Percentiles rank a stretch among this genome's conserved stretches.
These are phyloP conservation scores for Platismatia glauca DNA, from an alignment of 495 filamentous ascomycete species.

Conservation along the genomic window DNA sequence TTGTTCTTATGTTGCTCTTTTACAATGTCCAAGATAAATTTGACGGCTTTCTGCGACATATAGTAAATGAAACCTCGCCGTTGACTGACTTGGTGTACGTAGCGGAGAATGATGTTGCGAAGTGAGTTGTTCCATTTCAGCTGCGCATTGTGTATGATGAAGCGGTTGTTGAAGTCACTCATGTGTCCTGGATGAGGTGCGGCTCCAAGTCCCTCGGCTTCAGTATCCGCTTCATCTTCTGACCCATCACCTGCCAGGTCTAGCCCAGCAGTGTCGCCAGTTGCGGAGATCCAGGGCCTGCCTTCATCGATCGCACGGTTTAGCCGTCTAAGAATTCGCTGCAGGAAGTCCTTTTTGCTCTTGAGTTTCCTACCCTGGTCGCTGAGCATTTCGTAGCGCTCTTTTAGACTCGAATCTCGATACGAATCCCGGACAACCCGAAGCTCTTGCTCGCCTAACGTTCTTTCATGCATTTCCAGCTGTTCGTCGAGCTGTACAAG, in stretches of 20 bases:
- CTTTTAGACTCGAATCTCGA: slow-evolving; percentile 42
- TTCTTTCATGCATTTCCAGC: slow-evolving; percentile 58
- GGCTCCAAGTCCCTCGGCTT: not conserved
- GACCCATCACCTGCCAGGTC: slow-evolving; percentile 9
- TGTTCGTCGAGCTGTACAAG: slow-evolving; percentile 71
- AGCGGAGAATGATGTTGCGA: slow-evolving; percentile 90
- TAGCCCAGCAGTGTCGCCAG: slow-evolving; percentile 21
- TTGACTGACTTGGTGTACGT: slow-evolving; percentile 96
- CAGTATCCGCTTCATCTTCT: slow-evolving; percentile 11
- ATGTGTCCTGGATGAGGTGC: slow-evolving; percentile 49
- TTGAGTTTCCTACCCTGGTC: slow-evolving; percentile 61
- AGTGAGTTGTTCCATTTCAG: slow-evolving; percentile 97
- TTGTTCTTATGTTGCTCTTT: slow-evolving; percentile 70
- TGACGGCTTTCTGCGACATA: slow-evolving; percentile 87
- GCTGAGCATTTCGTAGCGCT: slow-evolving; percentile 58
- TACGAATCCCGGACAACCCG: slow-evolving; percentile 48
- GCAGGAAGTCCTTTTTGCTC: slow-evolving; percentile 69
- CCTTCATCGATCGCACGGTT: slow-evolving; percentile 44
- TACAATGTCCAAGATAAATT: slow-evolving; percentile 95
- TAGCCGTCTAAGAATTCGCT: slow-evolving; percentile 62
- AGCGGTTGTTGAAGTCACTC: slow-evolving; percentile 95
- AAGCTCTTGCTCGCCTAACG: slow-evolving; percentile 56
- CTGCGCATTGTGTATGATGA: slow-evolving; percentile 94
- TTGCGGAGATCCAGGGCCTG: slow-evolving; percentile 25
- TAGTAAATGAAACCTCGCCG: slow-evolving; percentile 96